Conservation (phyloP, 2,329 filamentous ascomycete species). For the Colletotrichum sp. region DNA sequence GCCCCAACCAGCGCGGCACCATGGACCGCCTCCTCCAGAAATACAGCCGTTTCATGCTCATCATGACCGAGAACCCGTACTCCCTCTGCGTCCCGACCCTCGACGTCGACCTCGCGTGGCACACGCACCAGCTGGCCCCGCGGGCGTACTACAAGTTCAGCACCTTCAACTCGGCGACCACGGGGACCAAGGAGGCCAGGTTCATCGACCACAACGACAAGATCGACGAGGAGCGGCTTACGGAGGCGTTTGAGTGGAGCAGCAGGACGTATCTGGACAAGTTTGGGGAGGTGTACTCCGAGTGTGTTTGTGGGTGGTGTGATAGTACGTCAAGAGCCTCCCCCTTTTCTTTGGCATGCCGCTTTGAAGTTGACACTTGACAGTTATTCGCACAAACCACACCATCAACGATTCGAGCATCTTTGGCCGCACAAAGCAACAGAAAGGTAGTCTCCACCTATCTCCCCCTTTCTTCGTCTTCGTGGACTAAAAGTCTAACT, state of each 20-base stretch:
- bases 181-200: conserved; percentile 40
- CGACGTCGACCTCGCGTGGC: conserved; percentile 79
- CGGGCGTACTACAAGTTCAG: conserved; percentile 66
- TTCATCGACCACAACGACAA: conserved; percentile 89
- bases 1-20: conserved; percentile 66
- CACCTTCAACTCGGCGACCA: conserved; percentile 24
- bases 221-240: conserved; percentile 71
- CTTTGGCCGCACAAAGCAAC: conserved; percentile 50
- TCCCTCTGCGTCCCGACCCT: conserved; percentile 71
- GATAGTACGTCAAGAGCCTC: conserved; percentile 50
- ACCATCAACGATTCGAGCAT: conserved; percentile 49
- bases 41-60: conserved; percentile 66
- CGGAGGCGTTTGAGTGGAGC: conserved; percentile 74
- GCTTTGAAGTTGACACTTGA: not conserved
- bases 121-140: conserved; percentile 79
- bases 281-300: conserved; percentile 72
- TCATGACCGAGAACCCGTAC: conserved; percentile 56
- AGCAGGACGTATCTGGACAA: conserved; percentile 70
- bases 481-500: not conserved
- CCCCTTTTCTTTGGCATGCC: no score
- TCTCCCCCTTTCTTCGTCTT: not conserved
- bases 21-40: conserved; percentile 70
- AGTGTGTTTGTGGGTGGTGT: conserved; percentile 87
- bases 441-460: conserved; percentile 34
- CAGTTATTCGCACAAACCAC: conserved; percentile 61